Percentiles rank a stretch among this genome's conserved stretches.
phyloP scores from a whole-genome alignment of 2,329 filamentous ascomycete genomes.

The Phialocephala sp. region DNA sequence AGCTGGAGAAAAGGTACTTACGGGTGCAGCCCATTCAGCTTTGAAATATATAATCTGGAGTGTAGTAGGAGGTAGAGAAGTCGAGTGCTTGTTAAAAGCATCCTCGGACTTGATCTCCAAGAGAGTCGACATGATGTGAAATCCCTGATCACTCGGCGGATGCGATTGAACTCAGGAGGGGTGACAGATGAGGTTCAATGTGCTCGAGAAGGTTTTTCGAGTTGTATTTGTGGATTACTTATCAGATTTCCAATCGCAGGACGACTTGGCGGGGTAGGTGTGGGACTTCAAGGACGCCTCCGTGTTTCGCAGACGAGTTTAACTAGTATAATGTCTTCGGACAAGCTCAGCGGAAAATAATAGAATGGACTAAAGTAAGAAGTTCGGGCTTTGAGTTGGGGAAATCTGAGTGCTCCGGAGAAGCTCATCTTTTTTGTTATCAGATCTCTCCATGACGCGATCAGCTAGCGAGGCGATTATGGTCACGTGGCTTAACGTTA shows the following conservation, averaged over 20 bases:
- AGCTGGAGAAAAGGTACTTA: conserved; percentile 23
- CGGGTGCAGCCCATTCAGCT: conserved; percentile 91
- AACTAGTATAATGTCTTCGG: not conserved
- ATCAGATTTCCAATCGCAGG: conserved; percentile 6
- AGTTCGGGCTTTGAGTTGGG: not conserved
- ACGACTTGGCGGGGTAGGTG: conserved; percentile 13
- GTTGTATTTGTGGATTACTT: conserved; percentile 8
- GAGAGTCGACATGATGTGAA: conserved; percentile 72
- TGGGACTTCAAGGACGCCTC: not conserved
- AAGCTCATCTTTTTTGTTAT: conserved; percentile 8
- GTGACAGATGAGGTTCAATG: not conserved
- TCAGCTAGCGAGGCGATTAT: not conserved
- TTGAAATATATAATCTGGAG: conserved; percentile 93
- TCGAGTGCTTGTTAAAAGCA: conserved; percentile 74
- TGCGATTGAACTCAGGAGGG: not conserved
- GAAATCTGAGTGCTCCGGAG: not conserved
- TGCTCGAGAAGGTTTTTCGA: not conserved
- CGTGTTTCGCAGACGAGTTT: not conserved
- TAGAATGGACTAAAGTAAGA: not conserved
- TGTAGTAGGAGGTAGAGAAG: conserved; percentile 68
- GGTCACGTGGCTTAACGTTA: not conserved
- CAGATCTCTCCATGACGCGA: not conserved
- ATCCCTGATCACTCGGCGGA: not conserved
- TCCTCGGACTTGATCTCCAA: conserved; percentile 76
- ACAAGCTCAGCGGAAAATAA: not conserved